phyloP scores from a whole-genome alignment of 2,329 filamentous ascomycete genomes.

The Fusarium kyushuense region DNA sequence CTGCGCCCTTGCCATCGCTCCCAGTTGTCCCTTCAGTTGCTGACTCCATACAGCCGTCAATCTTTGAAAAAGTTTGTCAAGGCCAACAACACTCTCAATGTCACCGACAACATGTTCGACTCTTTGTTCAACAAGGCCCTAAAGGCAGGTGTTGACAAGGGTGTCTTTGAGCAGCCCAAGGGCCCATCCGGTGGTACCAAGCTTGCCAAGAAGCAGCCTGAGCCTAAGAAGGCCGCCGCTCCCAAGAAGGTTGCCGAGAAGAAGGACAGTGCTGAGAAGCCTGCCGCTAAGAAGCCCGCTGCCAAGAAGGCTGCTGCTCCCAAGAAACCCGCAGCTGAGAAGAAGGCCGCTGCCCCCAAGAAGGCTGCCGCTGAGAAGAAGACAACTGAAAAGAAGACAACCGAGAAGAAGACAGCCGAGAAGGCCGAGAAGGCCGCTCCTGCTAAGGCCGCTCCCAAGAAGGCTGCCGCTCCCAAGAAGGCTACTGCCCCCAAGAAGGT shows the following conservation, averaged over 20 bases:
- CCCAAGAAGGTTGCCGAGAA: constrained; percentile 54
- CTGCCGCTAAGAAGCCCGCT: constrained; percentile 51
- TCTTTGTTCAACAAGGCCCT: constrained; percentile 89
- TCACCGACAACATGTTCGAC: constrained; percentile 69
- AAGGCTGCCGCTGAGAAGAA: constrained; percentile 39
- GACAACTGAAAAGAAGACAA: constrained; percentile 34
- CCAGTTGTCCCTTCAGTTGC: constrained; percentile 8
- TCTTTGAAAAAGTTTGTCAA: constrained; percentile 72
- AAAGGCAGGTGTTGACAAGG: constrained; percentile 85
- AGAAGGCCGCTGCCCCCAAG: constrained; percentile 56
- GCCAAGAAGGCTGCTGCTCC: constrained; percentile 53
- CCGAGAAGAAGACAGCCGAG: constrained; percentile 51
- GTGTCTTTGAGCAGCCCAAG: constrained; percentile 90
- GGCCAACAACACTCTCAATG: constrained; percentile 64
- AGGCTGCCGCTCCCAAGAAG: constrained; percentile 52
- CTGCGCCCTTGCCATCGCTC: constrained; percentile 15
- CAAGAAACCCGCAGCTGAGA: constrained; percentile 53
- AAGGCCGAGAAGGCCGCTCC: constrained; percentile 68
- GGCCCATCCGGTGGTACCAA: constrained; percentile 92
- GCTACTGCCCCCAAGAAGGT: constrained; percentile 45
- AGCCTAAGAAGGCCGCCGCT: constrained; percentile 54
- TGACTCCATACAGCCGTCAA: constrained; percentile 61
- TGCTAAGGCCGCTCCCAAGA: constrained; percentile 71
- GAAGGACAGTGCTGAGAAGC: constrained; percentile 50
- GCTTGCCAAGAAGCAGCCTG: constrained; percentile 81